A percentile compares a stretch with the other conserved stretches of the same genome.
phyloP scores from a whole-genome alignment of 2,329 filamentous ascomycete species.

The Cladosporium sp. region DNA sequence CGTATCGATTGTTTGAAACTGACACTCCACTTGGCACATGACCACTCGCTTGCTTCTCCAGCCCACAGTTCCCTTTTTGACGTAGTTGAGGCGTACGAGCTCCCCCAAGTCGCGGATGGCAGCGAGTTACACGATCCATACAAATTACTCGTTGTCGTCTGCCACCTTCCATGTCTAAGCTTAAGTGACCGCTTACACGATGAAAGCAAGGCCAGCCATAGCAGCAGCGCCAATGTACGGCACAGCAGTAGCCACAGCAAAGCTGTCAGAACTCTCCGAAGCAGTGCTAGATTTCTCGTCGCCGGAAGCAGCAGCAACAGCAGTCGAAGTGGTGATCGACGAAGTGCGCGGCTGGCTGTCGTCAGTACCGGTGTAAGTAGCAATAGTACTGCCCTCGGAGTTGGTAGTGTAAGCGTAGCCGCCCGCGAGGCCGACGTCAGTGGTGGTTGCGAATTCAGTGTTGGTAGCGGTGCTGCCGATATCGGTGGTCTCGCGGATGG shows the following conservation, averaged over 20 bases:
- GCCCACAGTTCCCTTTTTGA: too few relatives aligned
- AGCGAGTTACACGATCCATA: neutral
- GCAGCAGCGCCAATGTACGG: conserved; percentile 21
- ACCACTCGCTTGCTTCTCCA: neutral
- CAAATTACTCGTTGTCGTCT: neutral
- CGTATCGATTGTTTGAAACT: neutral
- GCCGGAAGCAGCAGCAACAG: neutral
- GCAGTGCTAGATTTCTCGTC: neutral
- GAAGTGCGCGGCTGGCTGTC: conserved; percentile 12
- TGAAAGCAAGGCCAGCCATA: conserved; percentile 21
- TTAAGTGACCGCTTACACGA: neutral
- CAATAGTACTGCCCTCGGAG: conserved; percentile 9
- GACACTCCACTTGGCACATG: neutral
- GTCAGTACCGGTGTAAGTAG: conserved; percentile 22
- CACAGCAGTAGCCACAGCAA: conserved; percentile 19
- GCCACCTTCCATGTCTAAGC: neutral
- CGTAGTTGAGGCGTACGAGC: too few relatives aligned
- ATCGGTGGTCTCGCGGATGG: conserved; percentile 21
- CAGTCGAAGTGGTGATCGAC: neutral
- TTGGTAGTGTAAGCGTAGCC: conserved; percentile 25
- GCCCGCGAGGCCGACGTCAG: conserved; percentile 22
- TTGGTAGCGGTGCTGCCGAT: conserved; percentile 22
- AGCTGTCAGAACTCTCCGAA: neutral
- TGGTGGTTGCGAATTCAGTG: conserved; percentile 23
- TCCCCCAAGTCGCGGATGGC: neutral